These are phyloP conservation scores for Lactifluus pinguis DNA, from an alignment of 768 basidiomycete genomes.

Conservation along the genomic window DNA sequence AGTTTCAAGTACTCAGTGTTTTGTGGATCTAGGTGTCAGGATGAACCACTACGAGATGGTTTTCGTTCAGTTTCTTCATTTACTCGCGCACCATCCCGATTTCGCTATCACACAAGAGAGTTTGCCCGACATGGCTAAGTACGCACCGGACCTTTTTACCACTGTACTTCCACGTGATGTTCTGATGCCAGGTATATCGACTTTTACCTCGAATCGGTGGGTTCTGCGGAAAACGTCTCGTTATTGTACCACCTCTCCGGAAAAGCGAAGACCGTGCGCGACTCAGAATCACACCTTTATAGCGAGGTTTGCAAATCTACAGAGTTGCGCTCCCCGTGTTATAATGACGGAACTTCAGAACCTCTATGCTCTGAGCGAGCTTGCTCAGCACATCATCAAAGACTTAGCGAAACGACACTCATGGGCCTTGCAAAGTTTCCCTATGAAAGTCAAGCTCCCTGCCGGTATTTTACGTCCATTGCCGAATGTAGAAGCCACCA, in stretches of 20 bases:
- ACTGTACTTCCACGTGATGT: background rate
- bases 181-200: constrained; percentile 65
- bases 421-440: constrained; percentile 75
- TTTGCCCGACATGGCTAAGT: constrained; percentile 77
- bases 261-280: constrained; percentile 82
- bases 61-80: constrained; percentile 77
- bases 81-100: constrained; percentile 93
- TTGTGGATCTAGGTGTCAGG: constrained; percentile 34
- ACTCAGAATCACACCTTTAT: constrained; percentile 54
- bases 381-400: constrained; percentile 83
- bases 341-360: constrained; percentile 41
- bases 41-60: constrained; percentile 70
- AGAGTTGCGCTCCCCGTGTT: background rate
- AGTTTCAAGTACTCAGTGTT: background rate
- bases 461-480: constrained; percentile 71
- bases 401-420: constrained; percentile 47
- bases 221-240: constrained; percentile 71
- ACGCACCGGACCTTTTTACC: constrained; percentile 21
- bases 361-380: constrained; percentile 78
- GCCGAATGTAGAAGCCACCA: constrained; percentile 53
- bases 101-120: constrained; percentile 61
- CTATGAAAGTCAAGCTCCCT: constrained; percentile 73
- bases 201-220: constrained; percentile 75
- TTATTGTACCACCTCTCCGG: constrained; percentile 75
- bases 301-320: constrained; percentile 48